Evolutionary conservation across 805 yeast species (phyloP).

Genomic region (Lachancea waltii): DNA sequence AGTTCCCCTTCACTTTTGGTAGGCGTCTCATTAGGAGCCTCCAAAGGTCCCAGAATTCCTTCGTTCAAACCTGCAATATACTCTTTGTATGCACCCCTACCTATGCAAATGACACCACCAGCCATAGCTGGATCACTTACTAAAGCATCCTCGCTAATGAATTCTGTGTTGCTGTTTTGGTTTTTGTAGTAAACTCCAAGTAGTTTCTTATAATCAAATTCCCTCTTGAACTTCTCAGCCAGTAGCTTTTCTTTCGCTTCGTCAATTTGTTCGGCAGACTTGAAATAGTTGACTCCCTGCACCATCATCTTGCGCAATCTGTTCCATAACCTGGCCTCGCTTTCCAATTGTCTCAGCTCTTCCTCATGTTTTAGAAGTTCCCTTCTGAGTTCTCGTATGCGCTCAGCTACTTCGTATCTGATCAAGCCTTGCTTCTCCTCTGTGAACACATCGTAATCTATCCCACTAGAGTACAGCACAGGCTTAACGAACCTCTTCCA

Average conservation of each 20-base stretch:
- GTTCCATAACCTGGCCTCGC: slow-evolving; percentile 17
- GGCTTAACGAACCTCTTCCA: slow-evolving; percentile 84
- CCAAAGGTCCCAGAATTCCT: slow-evolving; percentile 89
- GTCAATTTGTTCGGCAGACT: slow-evolving; percentile 10
- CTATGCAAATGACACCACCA: slow-evolving; percentile 89
- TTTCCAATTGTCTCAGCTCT: slow-evolving; percentile 16
- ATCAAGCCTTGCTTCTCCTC: slow-evolving; percentile 88
- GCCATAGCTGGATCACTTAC: slow-evolving; percentile 39
- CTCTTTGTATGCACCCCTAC: slow-evolving; percentile 95
- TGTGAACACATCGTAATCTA: slow-evolving; percentile 72
- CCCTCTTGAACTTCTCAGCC: slow-evolving; percentile 26
- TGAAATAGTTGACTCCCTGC: neutral
- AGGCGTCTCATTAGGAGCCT: slow-evolving; percentile 35
- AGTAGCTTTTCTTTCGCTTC: slow-evolving; percentile 18
- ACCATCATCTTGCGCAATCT: slow-evolving; percentile 17
- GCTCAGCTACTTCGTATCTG: slow-evolving; percentile 73
- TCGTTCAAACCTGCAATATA: slow-evolving; percentile 87
- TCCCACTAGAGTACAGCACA: slow-evolving; percentile 70
- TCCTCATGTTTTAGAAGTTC: slow-evolving; percentile 31
- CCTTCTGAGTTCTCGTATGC: slow-evolving; percentile 63
- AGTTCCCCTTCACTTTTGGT: slow-evolving; percentile 11
- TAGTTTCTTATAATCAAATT: slow-evolving; percentile 40
- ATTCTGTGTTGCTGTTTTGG: slow-evolving; percentile 23
- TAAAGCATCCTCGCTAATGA: slow-evolving; percentile 42
- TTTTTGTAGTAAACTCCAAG: slow-evolving; percentile 51